phyloP scores from a whole-genome alignment of 1,139 yeast genomes.

The Nakaseomyces glabratus region DNA sequence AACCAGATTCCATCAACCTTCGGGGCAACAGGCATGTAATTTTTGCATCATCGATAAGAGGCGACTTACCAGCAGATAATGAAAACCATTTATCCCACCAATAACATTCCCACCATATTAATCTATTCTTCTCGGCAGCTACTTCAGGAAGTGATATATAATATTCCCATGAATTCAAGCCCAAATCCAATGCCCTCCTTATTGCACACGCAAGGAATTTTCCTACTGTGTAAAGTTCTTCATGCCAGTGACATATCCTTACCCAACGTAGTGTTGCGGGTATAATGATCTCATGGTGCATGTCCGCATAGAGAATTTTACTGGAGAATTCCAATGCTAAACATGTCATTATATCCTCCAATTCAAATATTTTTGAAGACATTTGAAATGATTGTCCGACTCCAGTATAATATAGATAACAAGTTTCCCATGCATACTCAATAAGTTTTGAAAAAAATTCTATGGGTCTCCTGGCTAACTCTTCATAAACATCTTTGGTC shows the following conservation, averaged over 20 bases:
- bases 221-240: constrained; percentile 1
- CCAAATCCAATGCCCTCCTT: constrained; percentile 11
- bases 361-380: not conserved
- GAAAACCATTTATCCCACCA: constrained; percentile 22
- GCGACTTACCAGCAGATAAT: constrained; percentile 14
- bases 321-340: constrained; percentile 1
- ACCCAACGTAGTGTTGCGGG: constrained; percentile 3
- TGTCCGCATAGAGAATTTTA: constrained; percentile 4
- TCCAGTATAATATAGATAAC: constrained; percentile 2
- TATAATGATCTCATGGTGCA: constrained; percentile 5
- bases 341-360: constrained; percentile 1
- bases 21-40: constrained; percentile 13
- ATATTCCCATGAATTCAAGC: constrained; percentile 18
- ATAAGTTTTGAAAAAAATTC: constrained; percentile 2
- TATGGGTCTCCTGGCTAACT: constrained; percentile 1
- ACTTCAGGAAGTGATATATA: constrained; percentile 11
- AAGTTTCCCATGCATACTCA: constrained; percentile 1
- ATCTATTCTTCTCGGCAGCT: constrained; percentile 18
- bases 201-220: constrained; percentile 2
- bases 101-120: constrained; percentile 21
- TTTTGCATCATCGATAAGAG: constrained; percentile 8
- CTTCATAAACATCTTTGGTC: constrained; percentile 3
- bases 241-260: constrained; percentile 4
- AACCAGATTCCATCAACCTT: constrained; percentile 11
- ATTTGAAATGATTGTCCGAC: not conserved